Conservation (phyloP, 2,329 filamentous ascomycete genomes). For the Aureobasidium sp. region DNA sequence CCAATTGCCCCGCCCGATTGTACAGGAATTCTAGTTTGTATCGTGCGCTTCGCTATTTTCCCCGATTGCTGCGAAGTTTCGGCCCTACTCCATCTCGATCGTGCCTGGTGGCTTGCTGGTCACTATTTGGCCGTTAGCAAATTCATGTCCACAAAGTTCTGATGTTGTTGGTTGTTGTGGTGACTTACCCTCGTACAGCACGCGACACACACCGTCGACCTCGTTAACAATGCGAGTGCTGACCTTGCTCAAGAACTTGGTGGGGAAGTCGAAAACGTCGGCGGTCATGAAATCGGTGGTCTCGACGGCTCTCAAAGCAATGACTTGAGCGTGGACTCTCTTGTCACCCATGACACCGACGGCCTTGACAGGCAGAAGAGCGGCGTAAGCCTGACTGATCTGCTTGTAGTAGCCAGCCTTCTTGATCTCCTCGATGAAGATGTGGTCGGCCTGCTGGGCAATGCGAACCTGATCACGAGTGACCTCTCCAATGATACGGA, state of each 20-base stretch:
- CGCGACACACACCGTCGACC: conserved; percentile 62
- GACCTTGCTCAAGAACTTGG: conserved; percentile 56
- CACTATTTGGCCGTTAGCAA: conserved; percentile 28
- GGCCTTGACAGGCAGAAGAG: conserved; percentile 55
- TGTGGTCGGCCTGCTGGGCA: conserved; percentile 65
- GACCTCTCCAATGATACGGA: conserved; percentile 76
- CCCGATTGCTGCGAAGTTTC: conserved; percentile 2
- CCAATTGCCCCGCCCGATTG: not conserved
- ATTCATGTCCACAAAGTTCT: not conserved
- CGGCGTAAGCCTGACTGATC: conserved; percentile 62
- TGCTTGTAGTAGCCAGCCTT: conserved; percentile 64
- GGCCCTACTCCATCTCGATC: conserved; percentile 61
- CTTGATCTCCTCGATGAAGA: conserved; percentile 69
- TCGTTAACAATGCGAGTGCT: conserved; percentile 64
- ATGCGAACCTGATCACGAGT: conserved; percentile 72
- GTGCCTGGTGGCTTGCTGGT: conserved; percentile 62
- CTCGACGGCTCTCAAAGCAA: conserved; percentile 53
- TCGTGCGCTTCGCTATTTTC: not conserved
- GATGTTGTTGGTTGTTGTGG: conserved; percentile 13
- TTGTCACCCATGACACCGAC: conserved; percentile 65
- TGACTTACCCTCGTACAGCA: conserved; percentile 57
- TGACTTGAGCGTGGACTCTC: conserved; percentile 55
- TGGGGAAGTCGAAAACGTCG: conserved; percentile 57
- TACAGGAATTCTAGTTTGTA: conserved; percentile 2
- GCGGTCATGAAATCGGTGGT: conserved; percentile 68